A percentile compares a stretch with the other conserved stretches of the same genome.
These are phyloP conservation scores for Fusarium nematophilum DNA, from an alignment of 2,329 filamentous ascomycete genomes.

Conservation along the genomic window DNA sequence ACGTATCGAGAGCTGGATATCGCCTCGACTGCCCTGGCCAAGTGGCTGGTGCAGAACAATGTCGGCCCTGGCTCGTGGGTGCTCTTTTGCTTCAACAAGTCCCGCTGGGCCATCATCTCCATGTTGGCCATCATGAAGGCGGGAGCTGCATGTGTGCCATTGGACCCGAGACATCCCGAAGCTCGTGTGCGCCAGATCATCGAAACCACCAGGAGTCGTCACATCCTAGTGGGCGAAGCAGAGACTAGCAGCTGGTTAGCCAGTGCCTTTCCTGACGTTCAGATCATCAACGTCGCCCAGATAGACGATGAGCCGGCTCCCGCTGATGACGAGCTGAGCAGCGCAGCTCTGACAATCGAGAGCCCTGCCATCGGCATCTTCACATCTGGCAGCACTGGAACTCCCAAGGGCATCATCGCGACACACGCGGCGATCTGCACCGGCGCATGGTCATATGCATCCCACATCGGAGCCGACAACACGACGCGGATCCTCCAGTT, in stretches of 20 bases:
- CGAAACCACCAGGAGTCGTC: not conserved
- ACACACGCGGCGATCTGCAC: conserved; percentile 24
- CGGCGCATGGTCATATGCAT: conserved; percentile 12
- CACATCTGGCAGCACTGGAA: conserved; percentile 26
- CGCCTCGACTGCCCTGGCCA: conserved; percentile 2
- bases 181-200: conserved; percentile 25
- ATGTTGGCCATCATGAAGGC: conserved; percentile 22
- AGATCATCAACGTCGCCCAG: no score
- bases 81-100: conserved; percentile 31
- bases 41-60: not conserved
- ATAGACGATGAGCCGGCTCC: no score
- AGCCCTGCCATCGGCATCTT: conserved; percentile 23
- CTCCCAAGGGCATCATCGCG: conserved; percentile 22
- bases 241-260: no score
- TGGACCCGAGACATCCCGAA: conserved; percentile 9
- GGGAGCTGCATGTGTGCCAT: conserved; percentile 13
- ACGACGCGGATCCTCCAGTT: conserved; percentile 25
- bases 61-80: not conserved
- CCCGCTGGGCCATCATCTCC: conserved; percentile 1
- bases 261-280: not conserved
- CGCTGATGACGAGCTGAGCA: not conserved
- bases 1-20: conserved; percentile 53
- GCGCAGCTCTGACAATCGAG: not conserved
- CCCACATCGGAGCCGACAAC: conserved; percentile 14
- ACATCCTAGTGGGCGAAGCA: no score